Conservation (phyloP, 345 rosid genomes). For the Triadica sebifera region DNA sequence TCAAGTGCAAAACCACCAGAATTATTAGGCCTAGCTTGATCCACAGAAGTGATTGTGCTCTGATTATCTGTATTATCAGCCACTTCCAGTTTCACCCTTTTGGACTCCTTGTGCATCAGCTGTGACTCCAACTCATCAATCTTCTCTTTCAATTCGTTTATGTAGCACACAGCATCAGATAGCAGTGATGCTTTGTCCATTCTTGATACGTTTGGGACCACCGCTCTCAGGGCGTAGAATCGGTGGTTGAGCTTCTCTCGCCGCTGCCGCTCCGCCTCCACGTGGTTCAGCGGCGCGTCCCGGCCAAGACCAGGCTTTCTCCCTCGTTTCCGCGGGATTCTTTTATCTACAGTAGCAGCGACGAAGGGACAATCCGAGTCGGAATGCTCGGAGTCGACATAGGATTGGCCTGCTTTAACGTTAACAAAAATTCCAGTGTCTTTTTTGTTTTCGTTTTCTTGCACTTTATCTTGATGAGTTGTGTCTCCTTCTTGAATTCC, state of each 20-base stretch:
- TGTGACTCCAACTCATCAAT: conserved; percentile 47
- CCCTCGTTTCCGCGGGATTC: conserved; percentile 48
- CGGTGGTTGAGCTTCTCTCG: conserved; percentile 85
- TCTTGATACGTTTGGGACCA: conserved; percentile 74
- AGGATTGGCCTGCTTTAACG: conserved; percentile 12
- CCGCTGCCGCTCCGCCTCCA: conserved; percentile 81
- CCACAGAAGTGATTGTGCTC: conserved; percentile 51
- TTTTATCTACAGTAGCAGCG: conserved; percentile 16
- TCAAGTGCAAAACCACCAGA: conserved; percentile 21
- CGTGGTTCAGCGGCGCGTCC: conserved; percentile 53
- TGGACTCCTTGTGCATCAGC: conserved; percentile 25
- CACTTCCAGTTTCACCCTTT: conserved; percentile 46
- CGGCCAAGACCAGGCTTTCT: conserved; percentile 44
- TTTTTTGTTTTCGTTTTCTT: conserved; percentile 7
- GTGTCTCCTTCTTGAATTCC: conserved; percentile 40
- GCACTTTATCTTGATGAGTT: conserved; percentile 8
- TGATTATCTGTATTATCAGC: conserved; percentile 44
- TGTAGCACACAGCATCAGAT: conserved; percentile 64
- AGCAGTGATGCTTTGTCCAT: conserved; percentile 82
- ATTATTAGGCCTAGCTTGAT: conserved; percentile 20
- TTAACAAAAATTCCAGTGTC: background rate
- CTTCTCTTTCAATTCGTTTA: conserved; percentile 55
- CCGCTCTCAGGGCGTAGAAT: conserved; percentile 76
- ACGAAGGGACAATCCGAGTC: conserved; percentile 49
- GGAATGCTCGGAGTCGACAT: conserved; percentile 53